Evolutionary conservation across 257 asterid genomes (phyloP).

Genomic region (Nicotiana benthamiana): DNA sequence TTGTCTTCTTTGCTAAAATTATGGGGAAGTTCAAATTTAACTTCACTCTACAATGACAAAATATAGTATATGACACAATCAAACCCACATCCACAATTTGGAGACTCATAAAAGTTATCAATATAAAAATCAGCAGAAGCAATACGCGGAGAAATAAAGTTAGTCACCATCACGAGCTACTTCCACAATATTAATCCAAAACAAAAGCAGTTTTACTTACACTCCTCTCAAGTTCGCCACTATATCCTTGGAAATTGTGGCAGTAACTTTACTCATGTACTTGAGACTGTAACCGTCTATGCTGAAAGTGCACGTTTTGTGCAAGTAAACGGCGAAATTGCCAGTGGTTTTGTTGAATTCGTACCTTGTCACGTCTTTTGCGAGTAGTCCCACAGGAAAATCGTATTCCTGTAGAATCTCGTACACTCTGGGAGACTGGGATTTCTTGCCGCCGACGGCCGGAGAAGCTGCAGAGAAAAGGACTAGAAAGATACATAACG

Average conservation of each 20-base stretch:
- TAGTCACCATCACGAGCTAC: slow-evolving; percentile 21
- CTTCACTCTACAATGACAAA: too few relatives aligned
- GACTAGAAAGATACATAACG: not conserved
- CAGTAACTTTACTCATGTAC: slow-evolving; percentile 27
- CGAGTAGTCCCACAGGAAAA: slow-evolving; percentile 50
- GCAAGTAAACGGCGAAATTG: slow-evolving; percentile 30
- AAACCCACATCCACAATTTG: slow-evolving; percentile 56
- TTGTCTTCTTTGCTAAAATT: too few relatives aligned
- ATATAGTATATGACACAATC: too few relatives aligned
- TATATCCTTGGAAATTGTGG: slow-evolving; percentile 24
- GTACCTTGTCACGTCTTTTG: slow-evolving; percentile 40
- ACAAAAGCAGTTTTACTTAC: slow-evolving; percentile 31
- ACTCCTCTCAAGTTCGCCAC: slow-evolving; percentile 31
- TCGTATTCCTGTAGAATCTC: slow-evolving; percentile 36
- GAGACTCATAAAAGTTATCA: slow-evolving; percentile 29
- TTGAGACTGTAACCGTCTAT: slow-evolving; percentile 27
- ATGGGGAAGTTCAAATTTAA: too few relatives aligned
- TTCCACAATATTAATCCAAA: slow-evolving; percentile 41
- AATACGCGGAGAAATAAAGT: slow-evolving; percentile 39
- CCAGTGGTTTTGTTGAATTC: slow-evolving; percentile 30
- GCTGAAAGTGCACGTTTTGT: slow-evolving; percentile 34
- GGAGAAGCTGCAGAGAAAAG: not conserved
- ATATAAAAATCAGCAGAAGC: slow-evolving; percentile 30
- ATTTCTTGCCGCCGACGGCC: not conserved
- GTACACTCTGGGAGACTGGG: slow-evolving; percentile 16